Percentiles rank a stretch among this genome's conserved stretches.
phyloP scores from a whole-genome alignment of 306 rosid species.

The Phaseolus lunatus region DNA sequence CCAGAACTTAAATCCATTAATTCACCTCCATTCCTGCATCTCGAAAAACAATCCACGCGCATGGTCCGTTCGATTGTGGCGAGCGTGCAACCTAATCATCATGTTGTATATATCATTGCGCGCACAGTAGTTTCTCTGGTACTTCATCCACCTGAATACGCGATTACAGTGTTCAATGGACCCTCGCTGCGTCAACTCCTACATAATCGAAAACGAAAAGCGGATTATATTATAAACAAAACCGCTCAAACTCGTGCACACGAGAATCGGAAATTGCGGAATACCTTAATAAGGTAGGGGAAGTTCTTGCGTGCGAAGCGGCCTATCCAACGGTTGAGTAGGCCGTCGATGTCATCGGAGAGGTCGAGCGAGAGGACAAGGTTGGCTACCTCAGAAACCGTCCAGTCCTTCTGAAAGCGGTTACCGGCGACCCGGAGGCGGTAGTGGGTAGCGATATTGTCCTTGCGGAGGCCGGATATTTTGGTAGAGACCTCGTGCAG shows the following conservation, averaged over 20 bases:
- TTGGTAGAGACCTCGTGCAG: slow-evolving; percentile 61
- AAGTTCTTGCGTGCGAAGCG: slow-evolving; percentile 90
- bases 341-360: slow-evolving; percentile 68
- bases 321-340: slow-evolving; percentile 86
- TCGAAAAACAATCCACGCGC: slow-evolving; percentile 98
- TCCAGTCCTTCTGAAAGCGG: slow-evolving; percentile 87
- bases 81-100: slow-evolving; percentile 86
- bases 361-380: slow-evolving; percentile 56
- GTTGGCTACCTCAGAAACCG: slow-evolving; percentile 76
- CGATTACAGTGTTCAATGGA: slow-evolving; percentile 72
- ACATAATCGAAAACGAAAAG: slow-evolving; percentile 33
- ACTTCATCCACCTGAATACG: slow-evolving; percentile 88
- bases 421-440: slow-evolving; percentile 70
- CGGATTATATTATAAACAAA: not conserved
- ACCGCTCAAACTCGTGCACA: not conserved
- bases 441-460: slow-evolving; percentile 65
- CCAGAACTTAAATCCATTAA: not conserved
- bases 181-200: slow-evolving; percentile 83
- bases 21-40: slow-evolving; percentile 88
- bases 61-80: slow-evolving; percentile 79
- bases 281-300: slow-evolving; percentile 78
- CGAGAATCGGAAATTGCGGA: not conserved
- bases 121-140: slow-evolving; percentile 78
- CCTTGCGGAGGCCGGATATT: slow-evolving; percentile 66
- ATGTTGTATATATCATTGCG: slow-evolving; percentile 87